Evolutionary conservation across 2,329 filamentous ascomycete species (phyloP).

Genomic region (Monilinia vaccinii-corymbosi): DNA sequence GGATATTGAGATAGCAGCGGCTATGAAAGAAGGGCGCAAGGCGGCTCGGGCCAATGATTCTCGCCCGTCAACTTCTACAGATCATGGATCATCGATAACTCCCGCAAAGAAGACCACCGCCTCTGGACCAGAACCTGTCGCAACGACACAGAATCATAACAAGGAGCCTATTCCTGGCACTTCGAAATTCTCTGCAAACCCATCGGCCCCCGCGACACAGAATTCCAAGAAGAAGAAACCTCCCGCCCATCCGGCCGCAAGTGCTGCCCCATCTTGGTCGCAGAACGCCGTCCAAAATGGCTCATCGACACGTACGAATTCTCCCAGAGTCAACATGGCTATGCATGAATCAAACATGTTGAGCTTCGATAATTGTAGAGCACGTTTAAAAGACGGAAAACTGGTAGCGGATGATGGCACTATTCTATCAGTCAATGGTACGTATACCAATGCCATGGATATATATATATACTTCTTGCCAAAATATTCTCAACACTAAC

Average conservation of each 20-base stretch:
- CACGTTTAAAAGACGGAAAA: conserved; percentile 62
- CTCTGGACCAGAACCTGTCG: conserved; percentile 25
- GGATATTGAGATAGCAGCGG: conserved; percentile 65
- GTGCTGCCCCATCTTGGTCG: conserved; percentile 11
- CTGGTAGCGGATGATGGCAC: conserved; percentile 89
- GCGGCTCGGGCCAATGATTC: conserved; percentile 33
- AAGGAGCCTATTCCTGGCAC: conserved; percentile 47
- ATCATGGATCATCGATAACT: conserved; percentile 13
- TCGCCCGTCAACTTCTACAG: conserved; percentile 9
- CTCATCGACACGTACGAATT: conserved; percentile 10
- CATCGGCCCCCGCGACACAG: conserved; percentile 31
- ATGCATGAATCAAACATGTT: conserved; percentile 71
- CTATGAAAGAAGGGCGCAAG: conserved; percentile 51
- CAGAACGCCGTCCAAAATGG: conserved; percentile 10
- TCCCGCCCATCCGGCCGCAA: conserved; percentile 27
- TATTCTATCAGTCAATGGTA: conserved; percentile 76
- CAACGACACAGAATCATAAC: conserved; percentile 24
- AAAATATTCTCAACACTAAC: conserved; percentile 13
- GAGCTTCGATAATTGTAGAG: conserved; percentile 67
- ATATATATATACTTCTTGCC: too few relatives aligned
- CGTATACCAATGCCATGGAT: conserved; percentile 30
- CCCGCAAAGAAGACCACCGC: conserved; percentile 34
- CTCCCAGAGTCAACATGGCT: conserved; percentile 17
- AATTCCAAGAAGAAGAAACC: conserved; percentile 82
- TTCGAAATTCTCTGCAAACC: conserved; percentile 46